phyloP scores from a whole-genome alignment of 352 stramenopile genomes.

The Peronospora destructor region DNA sequence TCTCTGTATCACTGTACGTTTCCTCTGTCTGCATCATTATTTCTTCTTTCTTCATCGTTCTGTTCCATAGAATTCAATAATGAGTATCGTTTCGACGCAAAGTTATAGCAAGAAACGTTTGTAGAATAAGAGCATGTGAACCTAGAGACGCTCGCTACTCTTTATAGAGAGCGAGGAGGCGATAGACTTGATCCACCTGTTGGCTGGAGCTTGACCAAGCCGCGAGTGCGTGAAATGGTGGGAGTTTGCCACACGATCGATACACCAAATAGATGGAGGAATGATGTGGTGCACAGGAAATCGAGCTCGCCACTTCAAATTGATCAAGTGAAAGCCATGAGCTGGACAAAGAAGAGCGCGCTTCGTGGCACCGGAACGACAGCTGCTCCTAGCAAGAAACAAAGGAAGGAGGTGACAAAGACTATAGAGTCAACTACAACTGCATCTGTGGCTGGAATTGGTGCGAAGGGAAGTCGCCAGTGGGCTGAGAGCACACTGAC shows the following conservation, averaged over 20 bases:
- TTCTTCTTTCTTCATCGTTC: conserved; percentile 1
- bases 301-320: too few relatives aligned
- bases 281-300: background rate
- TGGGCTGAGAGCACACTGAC: conserved; percentile 31
- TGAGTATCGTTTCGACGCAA: background rate
- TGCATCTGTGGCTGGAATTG: conserved; percentile 5
- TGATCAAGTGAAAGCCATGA: conserved; percentile 32
- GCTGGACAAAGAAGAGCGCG: conserved; percentile 39
- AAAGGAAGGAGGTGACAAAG: conserved; percentile 21
- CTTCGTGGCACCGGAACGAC: conserved; percentile 26
- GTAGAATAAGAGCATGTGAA: background rate
- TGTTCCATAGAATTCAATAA: background rate
- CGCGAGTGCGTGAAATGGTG: too few relatives aligned
- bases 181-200: background rate
- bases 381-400: conserved; percentile 36
- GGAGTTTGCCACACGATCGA: too few relatives aligned
- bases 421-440: background rate
- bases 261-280: conserved; percentile 7
- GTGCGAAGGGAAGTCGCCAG: conserved; percentile 14
- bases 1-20: conserved; percentile 15
- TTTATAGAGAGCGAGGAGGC: conserved; percentile 9
- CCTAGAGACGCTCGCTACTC: conserved; percentile 14
- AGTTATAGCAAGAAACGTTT: background rate
- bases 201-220: background rate
- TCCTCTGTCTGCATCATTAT: conserved; percentile 3